Conservation (phyloP, 305 asterid genomes). For the Euphrasia arctica region DNA sequence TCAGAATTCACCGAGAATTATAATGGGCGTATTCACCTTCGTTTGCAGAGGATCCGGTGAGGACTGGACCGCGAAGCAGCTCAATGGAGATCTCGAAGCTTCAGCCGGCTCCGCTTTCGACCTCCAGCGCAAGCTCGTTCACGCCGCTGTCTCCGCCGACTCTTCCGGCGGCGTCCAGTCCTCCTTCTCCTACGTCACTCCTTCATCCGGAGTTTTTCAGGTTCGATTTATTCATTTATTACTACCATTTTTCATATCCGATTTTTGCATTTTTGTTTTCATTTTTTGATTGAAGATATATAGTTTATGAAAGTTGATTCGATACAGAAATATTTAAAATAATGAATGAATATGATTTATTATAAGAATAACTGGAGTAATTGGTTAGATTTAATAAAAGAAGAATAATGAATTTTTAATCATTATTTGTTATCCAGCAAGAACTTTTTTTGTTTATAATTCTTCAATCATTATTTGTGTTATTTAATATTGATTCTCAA, state of each 20-base stretch:
- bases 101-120: conserved; percentile 43
- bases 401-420: too few species aligned
- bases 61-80: conserved; percentile 63
- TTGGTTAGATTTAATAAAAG: too few species aligned
- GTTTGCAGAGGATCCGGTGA: conserved; percentile 53
- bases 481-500: not conserved
- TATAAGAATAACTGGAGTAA: too few species aligned
- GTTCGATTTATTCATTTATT: conserved; percentile 21
- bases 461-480: not conserved
- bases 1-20: conserved; percentile 4
- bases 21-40: conserved; percentile 71
- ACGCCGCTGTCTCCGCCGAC: conserved; percentile 49
- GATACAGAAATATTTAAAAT: not conserved
- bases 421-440: too few species aligned
- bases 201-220: conserved; percentile 71
- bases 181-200: conserved; percentile 56
- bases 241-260: not conserved
- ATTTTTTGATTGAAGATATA: not conserved
- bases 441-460: too few species aligned
- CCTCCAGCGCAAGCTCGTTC: conserved; percentile 72
- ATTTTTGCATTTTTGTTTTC: not conserved
- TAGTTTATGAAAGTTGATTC: not conserved
- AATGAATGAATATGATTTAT: too few species aligned
- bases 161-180: conserved; percentile 66
- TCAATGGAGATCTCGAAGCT: conserved; percentile 61